These are phyloP conservation scores for Oryza nivara DNA, from an alignment of 176 grass and related monocot species.

Conservation along the genomic window DNA sequence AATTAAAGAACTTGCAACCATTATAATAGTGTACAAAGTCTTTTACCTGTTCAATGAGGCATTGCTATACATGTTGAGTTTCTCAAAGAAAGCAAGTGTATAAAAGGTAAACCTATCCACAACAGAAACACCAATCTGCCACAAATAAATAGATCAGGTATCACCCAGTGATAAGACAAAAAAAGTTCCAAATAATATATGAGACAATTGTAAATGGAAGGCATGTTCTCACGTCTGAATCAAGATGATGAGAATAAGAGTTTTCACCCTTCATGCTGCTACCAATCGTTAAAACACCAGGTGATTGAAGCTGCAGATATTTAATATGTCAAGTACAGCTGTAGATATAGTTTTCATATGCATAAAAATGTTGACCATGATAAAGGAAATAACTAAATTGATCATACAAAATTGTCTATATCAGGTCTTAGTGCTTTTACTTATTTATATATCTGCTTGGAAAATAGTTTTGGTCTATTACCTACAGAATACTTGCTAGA, in stretches of 20 bases:
- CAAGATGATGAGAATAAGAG: slow-evolving; percentile 98
- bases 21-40: neutral
- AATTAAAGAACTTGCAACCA: slow-evolving; percentile 9
- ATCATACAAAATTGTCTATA: neutral
- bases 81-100: slow-evolving; percentile 99
- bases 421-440: neutral
- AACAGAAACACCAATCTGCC: slow-evolving; percentile 96
- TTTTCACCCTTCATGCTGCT: slow-evolving; percentile 99
- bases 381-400: slow-evolving; percentile 25
- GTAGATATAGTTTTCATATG: slow-evolving; percentile 17
- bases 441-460: neutral
- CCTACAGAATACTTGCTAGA: neutral
- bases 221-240: slow-evolving; percentile 82
- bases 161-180: slow-evolving; percentile 11
- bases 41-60: slow-evolving; percentile 91
- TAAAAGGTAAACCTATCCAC: slow-evolving; percentile 99
- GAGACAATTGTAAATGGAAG: slow-evolving; percentile 23
- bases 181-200: slow-evolving; percentile 15
- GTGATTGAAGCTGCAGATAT: slow-evolving; percentile 85
- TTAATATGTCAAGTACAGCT: slow-evolving; percentile 29
- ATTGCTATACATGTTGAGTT: slow-evolving; percentile 99
- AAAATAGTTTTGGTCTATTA: neutral
- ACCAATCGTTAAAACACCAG: slow-evolving; percentile 90
- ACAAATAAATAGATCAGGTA: slow-evolving; percentile 38
- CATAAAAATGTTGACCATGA: neutral